Percentiles rank a stretch among this genome's conserved stretches.
Evolutionary conservation across 2,329 filamentous ascomycete genomes (phyloP).

Genomic region (Claviceps sp.): DNA sequence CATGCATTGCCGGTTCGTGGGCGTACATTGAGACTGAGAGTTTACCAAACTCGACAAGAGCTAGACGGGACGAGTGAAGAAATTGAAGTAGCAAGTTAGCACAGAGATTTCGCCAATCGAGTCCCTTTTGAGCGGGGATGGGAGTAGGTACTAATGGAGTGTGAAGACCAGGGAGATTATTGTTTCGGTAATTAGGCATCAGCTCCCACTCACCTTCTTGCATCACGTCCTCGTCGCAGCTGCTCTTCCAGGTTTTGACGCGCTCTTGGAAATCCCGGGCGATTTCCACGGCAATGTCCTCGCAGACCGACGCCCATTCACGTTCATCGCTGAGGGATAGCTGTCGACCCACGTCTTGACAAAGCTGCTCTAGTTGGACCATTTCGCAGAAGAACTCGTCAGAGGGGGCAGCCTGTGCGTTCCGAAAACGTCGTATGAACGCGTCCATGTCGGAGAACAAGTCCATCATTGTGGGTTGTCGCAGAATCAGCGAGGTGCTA

Average conservation of each 20-base stretch:
- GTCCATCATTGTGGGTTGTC: not conserved
- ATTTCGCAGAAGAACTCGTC: constrained; percentile 4
- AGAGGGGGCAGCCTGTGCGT: not conserved
- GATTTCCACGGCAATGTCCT: not conserved
- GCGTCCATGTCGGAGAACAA: constrained; percentile 1
- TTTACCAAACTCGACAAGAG: constrained; percentile 1
- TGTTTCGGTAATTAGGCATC: not conserved
- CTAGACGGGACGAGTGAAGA: not conserved
- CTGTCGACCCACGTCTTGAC: not conserved
- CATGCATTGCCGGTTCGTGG: constrained; percentile 3
- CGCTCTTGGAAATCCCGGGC: not conserved
- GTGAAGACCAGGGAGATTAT: no score
- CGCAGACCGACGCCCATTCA: not conserved
- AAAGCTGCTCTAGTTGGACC: constrained; percentile 1
- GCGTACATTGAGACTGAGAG: constrained; percentile 1
- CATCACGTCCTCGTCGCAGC: not conserved
- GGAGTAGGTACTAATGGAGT: no score
- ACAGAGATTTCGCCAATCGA: not conserved
- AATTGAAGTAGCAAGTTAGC: not conserved
- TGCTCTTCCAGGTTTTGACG: not conserved
- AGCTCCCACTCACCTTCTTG: not conserved
- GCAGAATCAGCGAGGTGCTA: constrained; percentile 2
- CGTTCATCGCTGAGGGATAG: not conserved
- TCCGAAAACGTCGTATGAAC: not conserved
- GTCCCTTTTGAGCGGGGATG: no score